Evolutionary conservation across 306 rosid genomes (phyloP).

Genomic region (Dalbergia cochinchinensis): DNA sequence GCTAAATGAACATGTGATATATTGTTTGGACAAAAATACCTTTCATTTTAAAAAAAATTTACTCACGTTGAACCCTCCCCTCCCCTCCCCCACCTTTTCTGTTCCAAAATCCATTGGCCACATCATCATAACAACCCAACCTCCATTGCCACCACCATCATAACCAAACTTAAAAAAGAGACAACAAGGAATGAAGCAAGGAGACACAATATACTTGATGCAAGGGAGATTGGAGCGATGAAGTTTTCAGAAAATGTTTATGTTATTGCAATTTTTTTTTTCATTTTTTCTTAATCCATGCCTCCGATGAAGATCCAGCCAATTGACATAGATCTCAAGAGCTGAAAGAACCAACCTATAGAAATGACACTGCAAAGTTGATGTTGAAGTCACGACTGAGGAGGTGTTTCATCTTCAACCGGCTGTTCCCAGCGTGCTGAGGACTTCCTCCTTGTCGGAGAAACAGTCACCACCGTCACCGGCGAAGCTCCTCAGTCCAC

Average conservation of each 20-base stretch:
- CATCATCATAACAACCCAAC: too few species aligned
- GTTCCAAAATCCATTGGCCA: too few species aligned
- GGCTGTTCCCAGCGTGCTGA: conserved; percentile 80
- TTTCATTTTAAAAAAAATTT: too few species aligned
- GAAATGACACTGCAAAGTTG: conserved; percentile 72
- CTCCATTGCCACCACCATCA: too few species aligned
- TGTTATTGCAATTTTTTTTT: not conserved
- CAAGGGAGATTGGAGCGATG: too few species aligned
- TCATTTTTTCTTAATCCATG: conserved; percentile 36
- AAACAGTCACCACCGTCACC: conserved; percentile 38
- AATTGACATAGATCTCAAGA: conserved; percentile 64
- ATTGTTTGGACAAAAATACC: too few species aligned
- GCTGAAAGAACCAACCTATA: conserved; percentile 49
- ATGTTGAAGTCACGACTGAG: conserved; percentile 82
- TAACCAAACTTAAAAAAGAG: too few species aligned
- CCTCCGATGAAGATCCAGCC: conserved; percentile 99
- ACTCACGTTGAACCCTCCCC: too few species aligned
- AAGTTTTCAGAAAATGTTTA: conserved; percentile 20
- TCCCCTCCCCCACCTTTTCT: too few species aligned
- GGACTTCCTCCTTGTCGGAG: conserved; percentile 63
- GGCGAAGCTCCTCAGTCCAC: conserved; percentile 55
- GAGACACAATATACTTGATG: too few species aligned
- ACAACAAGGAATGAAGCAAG: too few species aligned
- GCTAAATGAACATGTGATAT: too few species aligned
- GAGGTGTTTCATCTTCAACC: conserved; percentile 77